phyloP scores from a whole-genome alignment of 768 basidiomycete genomes.

The Mycena leptocephala region DNA sequence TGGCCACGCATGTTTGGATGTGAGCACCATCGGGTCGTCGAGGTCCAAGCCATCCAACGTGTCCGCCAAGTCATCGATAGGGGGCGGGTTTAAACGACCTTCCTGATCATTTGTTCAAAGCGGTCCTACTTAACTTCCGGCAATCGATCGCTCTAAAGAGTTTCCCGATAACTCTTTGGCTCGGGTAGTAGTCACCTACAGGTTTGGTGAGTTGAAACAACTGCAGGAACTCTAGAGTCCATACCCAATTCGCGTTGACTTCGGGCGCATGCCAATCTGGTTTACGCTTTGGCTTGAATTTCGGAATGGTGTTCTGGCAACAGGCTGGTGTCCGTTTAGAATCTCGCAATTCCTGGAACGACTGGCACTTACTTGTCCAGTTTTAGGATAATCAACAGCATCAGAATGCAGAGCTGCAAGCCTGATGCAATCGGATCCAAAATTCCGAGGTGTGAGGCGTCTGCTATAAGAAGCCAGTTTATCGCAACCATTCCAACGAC shows the following conservation, averaged over 20 bases:
- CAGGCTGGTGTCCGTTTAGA: constrained; percentile 44
- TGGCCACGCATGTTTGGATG: constrained; percentile 44
- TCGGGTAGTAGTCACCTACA: constrained; percentile 63
- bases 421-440: constrained; percentile 67
- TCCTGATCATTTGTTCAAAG: constrained; percentile 38
- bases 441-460: constrained; percentile 64
- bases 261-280: constrained; percentile 84
- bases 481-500: constrained; percentile 71
- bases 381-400: constrained; percentile 81
- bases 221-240: neutral
- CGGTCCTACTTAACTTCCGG: constrained; percentile 45
- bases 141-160: constrained; percentile 77
- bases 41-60: constrained; percentile 37
- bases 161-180: constrained; percentile 70
- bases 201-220: neutral
- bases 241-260: constrained; percentile 52
- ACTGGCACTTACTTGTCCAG: constrained; percentile 49
- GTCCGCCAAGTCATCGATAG: constrained; percentile 42
- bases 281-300: constrained; percentile 49
- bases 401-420: constrained; percentile 74
- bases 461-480: constrained; percentile 78
- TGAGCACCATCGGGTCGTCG: constrained; percentile 39
- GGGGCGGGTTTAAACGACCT: constrained; percentile 26
- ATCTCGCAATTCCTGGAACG: neutral
- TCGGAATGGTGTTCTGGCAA: constrained; percentile 60